These are phyloP conservation scores for Aspergillus conjunctus DNA, from an alignment of 495 filamentous ascomycete species.

Conservation along the genomic window DNA sequence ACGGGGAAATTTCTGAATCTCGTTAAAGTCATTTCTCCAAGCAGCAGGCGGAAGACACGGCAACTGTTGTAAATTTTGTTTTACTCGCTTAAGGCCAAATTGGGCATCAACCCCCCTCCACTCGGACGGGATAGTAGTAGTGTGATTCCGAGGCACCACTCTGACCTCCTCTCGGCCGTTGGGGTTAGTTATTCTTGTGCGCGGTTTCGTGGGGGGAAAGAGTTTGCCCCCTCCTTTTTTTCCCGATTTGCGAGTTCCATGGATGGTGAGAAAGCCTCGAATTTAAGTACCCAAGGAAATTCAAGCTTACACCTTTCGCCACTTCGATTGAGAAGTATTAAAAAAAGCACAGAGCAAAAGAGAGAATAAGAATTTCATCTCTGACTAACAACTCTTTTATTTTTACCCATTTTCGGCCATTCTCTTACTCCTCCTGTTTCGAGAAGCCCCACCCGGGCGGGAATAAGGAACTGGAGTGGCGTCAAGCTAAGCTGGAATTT, in stretches of 20 bases:
- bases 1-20: background rate
- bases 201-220: background rate
- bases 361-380: background rate
- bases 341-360: background rate
- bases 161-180: slow-evolving; percentile 10
- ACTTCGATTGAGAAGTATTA: slow-evolving; percentile 14
- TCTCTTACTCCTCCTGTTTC: slow-evolving; percentile 16
- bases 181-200: slow-evolving; percentile 4
- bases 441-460: slow-evolving; percentile 24
- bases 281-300: slow-evolving; percentile 5
- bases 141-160: slow-evolving; percentile 23
- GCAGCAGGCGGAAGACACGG: slow-evolving; percentile 25
- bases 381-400: background rate
- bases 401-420: background rate
- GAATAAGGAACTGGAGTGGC: slow-evolving; percentile 33
- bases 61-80: slow-evolving; percentile 11
- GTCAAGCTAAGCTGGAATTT: slow-evolving; percentile 28
- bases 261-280: slow-evolving; percentile 8
- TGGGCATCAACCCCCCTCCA: slow-evolving; percentile 28
- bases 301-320: background rate
- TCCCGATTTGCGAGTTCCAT: slow-evolving; percentile 5
- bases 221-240: slow-evolving; percentile 11
- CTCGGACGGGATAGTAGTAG: slow-evolving; percentile 15
- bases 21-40: slow-evolving; percentile 12
- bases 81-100: slow-evolving; percentile 24